phyloP scores from a whole-genome alignment of 2,329 filamentous ascomycete genomes.

The Talaromyces sp. region DNA sequence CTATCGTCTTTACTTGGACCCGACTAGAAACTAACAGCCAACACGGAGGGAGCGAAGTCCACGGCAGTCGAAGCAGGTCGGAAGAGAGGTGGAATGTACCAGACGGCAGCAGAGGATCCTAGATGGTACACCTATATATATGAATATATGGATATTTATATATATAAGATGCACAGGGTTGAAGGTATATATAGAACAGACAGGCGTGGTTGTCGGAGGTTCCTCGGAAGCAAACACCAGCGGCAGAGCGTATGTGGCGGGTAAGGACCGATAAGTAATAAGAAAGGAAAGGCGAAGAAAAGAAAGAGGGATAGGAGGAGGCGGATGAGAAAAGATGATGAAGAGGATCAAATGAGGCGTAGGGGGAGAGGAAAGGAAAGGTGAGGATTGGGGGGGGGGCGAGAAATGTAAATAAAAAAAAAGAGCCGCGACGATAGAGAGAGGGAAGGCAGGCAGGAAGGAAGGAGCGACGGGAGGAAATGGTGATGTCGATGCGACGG shows the following conservation, averaged over 20 bases:
- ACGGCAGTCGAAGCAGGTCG: neutral
- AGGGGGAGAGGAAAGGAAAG: neutral
- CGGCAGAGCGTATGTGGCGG: neutral
- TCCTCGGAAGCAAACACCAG: constrained; percentile 8
- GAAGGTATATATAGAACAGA: constrained; percentile 9
- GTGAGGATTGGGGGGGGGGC: neutral
- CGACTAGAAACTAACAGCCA: constrained; percentile 8
- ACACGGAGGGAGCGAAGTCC: constrained; percentile 1
- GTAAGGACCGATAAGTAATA: constrained; percentile 9
- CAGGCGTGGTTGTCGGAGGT: neutral
- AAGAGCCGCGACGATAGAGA: neutral
- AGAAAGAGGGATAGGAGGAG: neutral
- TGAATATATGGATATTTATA: constrained; percentile 12
- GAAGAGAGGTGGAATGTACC: neutral
- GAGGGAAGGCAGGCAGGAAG: constrained; percentile 1
- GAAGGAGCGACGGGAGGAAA: neutral
- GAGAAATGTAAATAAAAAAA: constrained; percentile 15
- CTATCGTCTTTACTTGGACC: constrained; percentile 21
- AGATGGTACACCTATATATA: constrained; percentile 12
- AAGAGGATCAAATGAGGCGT: neutral
- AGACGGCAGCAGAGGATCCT: neutral
- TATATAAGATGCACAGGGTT: neutral
- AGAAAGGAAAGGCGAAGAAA: constrained; percentile 5
- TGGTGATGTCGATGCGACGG: constrained; percentile 18
- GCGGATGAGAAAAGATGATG: neutral